Evolutionary conservation across 1,284 basidiomycete species (phyloP).

Genomic region (Ganoderma lingzhi): DNA sequence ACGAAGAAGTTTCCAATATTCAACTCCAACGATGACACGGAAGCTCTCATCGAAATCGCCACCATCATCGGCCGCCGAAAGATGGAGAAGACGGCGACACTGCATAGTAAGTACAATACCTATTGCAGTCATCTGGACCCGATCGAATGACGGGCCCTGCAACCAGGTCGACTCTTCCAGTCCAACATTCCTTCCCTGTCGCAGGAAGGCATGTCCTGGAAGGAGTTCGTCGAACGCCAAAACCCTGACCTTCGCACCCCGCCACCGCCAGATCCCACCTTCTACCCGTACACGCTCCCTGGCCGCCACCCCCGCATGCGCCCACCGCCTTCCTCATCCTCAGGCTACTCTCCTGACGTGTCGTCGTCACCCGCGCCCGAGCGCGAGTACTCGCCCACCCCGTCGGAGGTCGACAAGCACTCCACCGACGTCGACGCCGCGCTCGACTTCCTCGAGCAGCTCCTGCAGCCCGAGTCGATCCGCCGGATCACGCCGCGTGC

Average conservation of each 20-base stretch:
- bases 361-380: conserved; percentile 27
- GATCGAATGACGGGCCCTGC: background rate
- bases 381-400: conserved; percentile 25
- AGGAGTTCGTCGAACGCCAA: conserved; percentile 75
- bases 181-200: conserved; percentile 86
- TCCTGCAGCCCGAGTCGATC: conserved; percentile 80
- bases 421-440: conserved; percentile 68
- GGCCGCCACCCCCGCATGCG: conserved; percentile 29
- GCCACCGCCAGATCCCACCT: conserved; percentile 56
- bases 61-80: conserved; percentile 84
- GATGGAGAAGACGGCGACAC: conserved; percentile 87
- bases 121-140: background rate
- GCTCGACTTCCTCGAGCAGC: conserved; percentile 74
- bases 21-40: conserved; percentile 93
- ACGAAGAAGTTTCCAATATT: conserved; percentile 95
- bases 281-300: conserved; percentile 56
- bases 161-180: conserved; percentile 82
- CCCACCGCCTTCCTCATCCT: conserved; percentile 44
- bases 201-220: conserved; percentile 72
- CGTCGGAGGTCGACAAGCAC: conserved; percentile 49
- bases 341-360: conserved; percentile 38
- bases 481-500: conserved; percentile 78
- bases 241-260: conserved; percentile 79
- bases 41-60: conserved; percentile 96
- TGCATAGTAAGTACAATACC: conserved; percentile 81